A percentile compares a stretch with the other conserved stretches of the same genome.
Evolutionary conservation across 805 yeast genomes (phyloP).

Genomic region (Suhomyces tanzawaensis): DNA sequence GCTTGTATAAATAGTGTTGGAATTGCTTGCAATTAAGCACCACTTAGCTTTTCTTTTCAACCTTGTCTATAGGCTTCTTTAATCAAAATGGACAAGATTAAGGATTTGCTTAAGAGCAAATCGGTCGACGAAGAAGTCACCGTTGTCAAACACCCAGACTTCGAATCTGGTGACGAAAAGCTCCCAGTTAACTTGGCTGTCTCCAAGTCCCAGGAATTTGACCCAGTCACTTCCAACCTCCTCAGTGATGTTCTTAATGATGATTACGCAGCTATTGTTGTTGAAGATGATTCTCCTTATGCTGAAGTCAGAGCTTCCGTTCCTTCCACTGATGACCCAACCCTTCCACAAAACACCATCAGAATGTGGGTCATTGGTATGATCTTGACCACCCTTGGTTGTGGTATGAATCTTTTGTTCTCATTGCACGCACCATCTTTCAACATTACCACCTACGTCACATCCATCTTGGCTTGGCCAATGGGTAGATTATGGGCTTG

Average conservation of each 20-base stretch:
- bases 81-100: slow-evolving; percentile 1
- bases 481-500: slow-evolving; percentile 51
- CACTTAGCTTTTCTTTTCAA: background rate
- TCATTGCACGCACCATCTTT: slow-evolving; percentile 56
- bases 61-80: background rate
- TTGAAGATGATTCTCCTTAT: slow-evolving; percentile 52
- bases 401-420: slow-evolving; percentile 59
- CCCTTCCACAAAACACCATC: slow-evolving; percentile 49
- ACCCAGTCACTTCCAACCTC: slow-evolving; percentile 29
- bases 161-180: background rate
- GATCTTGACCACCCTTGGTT: slow-evolving; percentile 52
- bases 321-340: slow-evolving; percentile 50
- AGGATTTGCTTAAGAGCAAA: background rate
- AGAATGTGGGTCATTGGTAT: slow-evolving; percentile 55
- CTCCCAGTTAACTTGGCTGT: background rate
- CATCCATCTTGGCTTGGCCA: slow-evolving; percentile 61
- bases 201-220: slow-evolving; percentile 30
- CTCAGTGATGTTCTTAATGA: slow-evolving; percentile 23
- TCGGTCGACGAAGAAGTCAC: background rate
- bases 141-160: background rate
- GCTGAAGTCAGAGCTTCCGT: slow-evolving; percentile 67
- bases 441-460: slow-evolving; percentile 48
- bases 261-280: slow-evolving; percentile 41
- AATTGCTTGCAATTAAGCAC: background rate
- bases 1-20: background rate